Conservation (phyloP, 306 rosid genomes). For the Casuarina glauca region DNA sequence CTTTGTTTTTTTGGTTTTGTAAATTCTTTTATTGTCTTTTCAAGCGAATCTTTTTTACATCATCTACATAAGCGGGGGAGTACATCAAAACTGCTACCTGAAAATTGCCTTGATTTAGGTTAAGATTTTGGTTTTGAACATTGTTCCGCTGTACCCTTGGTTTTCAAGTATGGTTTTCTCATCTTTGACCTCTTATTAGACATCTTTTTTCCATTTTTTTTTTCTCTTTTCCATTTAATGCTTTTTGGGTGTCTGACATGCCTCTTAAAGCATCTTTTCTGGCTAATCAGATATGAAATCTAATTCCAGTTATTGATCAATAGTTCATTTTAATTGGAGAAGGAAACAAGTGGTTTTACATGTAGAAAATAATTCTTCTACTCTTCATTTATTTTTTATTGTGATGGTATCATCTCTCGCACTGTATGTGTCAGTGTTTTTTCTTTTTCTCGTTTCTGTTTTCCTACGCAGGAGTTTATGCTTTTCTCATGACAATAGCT, state of each 20-base stretch:
- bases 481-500: not conserved
- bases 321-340: not conserved
- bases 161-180: not conserved
- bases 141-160: not conserved
- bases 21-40: not conserved
- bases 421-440: not conserved
- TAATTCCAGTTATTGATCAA: not conserved
- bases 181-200: not conserved
- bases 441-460: not conserved
- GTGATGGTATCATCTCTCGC: not conserved
- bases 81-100: not conserved
- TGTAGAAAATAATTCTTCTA: not conserved
- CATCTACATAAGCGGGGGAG: not conserved
- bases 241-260: not conserved
- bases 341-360: not conserved
- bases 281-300: not conserved
- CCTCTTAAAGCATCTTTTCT: not conserved
- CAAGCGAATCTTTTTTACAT: not conserved
- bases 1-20: not conserved
- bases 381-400: not conserved
- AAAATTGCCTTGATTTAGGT: not conserved
- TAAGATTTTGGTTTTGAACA: not conserved
- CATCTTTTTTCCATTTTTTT: not conserved
- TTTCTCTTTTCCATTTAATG: not conserved
- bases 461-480: not conserved